A percentile compares a stretch with the other conserved stretches of the same genome.
Conservation (phyloP, 306 rosid genomes). For the Boehmeria nivea region DNA sequence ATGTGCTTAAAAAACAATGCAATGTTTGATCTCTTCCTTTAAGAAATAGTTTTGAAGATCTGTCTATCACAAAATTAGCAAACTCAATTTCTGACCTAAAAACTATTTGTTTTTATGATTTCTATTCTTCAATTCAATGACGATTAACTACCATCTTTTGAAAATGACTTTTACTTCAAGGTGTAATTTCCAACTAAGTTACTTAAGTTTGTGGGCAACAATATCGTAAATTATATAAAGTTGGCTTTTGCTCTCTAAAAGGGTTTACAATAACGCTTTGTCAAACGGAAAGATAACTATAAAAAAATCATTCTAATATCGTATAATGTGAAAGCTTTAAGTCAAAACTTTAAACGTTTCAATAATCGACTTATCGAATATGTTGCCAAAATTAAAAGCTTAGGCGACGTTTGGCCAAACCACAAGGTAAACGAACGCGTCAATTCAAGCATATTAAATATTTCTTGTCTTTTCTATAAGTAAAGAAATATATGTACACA, state of each 20-base stretch:
- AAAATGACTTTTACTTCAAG: no score
- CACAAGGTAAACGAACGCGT: background rate
- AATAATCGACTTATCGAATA: background rate
- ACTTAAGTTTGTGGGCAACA: background rate
- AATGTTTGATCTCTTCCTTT: no score
- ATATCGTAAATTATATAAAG: background rate
- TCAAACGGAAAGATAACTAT: background rate
- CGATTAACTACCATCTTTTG: no score
- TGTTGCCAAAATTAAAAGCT: slow-evolving; percentile 12
- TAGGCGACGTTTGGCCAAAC: slow-evolving; percentile 15
- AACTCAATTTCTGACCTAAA: no score
- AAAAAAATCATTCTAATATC: background rate
- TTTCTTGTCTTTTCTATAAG: background rate
- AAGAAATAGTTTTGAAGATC: no score
- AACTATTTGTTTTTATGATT: no score
- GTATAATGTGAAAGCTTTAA: background rate
- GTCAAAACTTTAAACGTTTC: slow-evolving; percentile 8
- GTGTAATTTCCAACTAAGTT: background rate
- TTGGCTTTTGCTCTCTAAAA: background rate
- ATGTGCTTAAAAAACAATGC: background rate
- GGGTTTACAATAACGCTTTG: background rate
- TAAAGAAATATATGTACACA: background rate
- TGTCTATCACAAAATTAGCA: no score
- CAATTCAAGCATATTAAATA: background rate
- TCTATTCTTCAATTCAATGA: no score